Base-by-base conservation (phyloP, 164 flowering plant species). In the Nymphaea colorata region DNA sequence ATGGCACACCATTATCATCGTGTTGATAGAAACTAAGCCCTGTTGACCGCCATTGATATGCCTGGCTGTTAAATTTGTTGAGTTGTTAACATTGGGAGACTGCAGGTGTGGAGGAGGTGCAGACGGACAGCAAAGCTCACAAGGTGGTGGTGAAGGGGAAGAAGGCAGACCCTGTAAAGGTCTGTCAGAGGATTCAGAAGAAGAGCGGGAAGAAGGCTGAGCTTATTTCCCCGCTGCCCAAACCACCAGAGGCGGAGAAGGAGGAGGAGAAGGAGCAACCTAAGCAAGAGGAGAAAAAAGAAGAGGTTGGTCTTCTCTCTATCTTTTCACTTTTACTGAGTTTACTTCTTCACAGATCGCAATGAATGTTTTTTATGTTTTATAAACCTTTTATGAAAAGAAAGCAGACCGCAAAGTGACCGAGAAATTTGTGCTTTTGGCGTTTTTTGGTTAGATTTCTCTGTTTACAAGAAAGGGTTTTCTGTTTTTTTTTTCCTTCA, bases 91-190 rank as follows among this genome's bases (percentile, higher is more conserved):
- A 51, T 51, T 51, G 57, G 57, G 3, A 10, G 8, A 51, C 14
- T 51, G 14, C 70, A 93, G 98, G 96, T 60, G 98, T 93, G 71
- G 95, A 93, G 75, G 87, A 86, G 18, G 93, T 93, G 67, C 79
- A 61, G 51, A 70, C 91, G 42, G 93, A 93, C 72, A 75, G 81
- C 79, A 87, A 81, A 73, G 78, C 81, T 11, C 84, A 84, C 43
- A 90, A 70, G 75, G 96, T 90, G 72, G 82, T 85, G 67, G 91
- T 90, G 78, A 93, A 88, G 72, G 98, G 98, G 41, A 83, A 88
- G 63, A 70, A 72, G 44, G 91, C 88, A 67, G 96, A 93, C 72
- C 95, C 98, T 0, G 16, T 75, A 43, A 90, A 88, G 76, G 86
- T 93, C 36, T 82, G 85, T 45, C 88, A 86, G 66, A 86, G 98